Conservation (phyloP, 257 asterid genomes). For the Ilex aquifolium region DNA sequence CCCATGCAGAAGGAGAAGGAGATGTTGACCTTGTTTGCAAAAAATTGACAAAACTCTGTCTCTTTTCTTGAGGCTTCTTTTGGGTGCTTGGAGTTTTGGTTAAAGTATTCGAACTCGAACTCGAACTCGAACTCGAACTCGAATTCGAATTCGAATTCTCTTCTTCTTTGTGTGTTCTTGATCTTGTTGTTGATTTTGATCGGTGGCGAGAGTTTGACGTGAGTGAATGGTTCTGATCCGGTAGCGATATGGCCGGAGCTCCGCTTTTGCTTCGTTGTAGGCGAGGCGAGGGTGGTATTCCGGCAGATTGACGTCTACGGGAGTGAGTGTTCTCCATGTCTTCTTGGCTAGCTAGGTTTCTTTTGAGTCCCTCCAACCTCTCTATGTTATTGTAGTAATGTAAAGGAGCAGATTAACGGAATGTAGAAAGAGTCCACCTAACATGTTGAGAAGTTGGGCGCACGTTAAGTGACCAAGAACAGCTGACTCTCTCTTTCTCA, state of each 20-base stretch:
- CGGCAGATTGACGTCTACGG: constrained; percentile 1
- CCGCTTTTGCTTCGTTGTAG: constrained; percentile 20
- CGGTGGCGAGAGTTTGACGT: background rate
- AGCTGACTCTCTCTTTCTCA: background rate
- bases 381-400: background rate
- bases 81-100: constrained; percentile 9
- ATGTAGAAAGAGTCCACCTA: too few species aligned
- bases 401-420: background rate
- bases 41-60: constrained; percentile 24
- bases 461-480: constrained; percentile 13
- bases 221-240: background rate
- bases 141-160: background rate
- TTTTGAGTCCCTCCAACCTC: background rate
- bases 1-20: constrained; percentile 85
- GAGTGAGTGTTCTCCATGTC: constrained; percentile 13
- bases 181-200: constrained; percentile 5
- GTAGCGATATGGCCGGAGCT: background rate
- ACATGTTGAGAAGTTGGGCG: constrained; percentile 7
- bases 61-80: constrained; percentile 21
- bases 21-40: constrained; percentile 36
- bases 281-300: constrained; percentile 15
- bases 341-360: background rate
- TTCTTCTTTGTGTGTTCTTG: constrained; percentile 9
- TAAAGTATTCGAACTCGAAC: background rate
- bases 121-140: too few species aligned